A percentile compares a stretch with the other conserved stretches of the same genome.
These are phyloP conservation scores for Boechera divaricarpa DNA, from an alignment of 345 rosid genomes.

Conservation along the genomic window DNA sequence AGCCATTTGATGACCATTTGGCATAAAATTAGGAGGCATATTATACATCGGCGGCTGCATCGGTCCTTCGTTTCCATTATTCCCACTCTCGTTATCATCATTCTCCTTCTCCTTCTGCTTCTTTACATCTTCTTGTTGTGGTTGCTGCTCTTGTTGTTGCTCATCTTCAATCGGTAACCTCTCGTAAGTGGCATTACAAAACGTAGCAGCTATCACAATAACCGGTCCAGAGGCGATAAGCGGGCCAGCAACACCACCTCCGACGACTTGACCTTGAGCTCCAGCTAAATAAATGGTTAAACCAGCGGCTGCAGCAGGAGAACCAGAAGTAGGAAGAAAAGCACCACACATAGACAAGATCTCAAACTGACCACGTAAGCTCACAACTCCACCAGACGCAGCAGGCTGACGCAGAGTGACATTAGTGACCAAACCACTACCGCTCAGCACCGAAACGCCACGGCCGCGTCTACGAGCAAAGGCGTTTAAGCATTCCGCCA, in stretches of 20 bases:
- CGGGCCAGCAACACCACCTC: slow-evolving; percentile 75
- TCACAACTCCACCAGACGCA: slow-evolving; percentile 69
- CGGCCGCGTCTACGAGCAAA: slow-evolving; percentile 72
- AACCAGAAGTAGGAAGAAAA: slow-evolving; percentile 67
- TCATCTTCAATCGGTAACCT: slow-evolving; percentile 66
- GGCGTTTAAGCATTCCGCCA: slow-evolving; percentile 63
- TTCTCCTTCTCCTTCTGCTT: slow-evolving; percentile 52
- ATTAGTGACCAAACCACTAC: slow-evolving; percentile 76
- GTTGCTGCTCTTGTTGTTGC: slow-evolving; percentile 42
- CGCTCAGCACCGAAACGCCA: slow-evolving; percentile 82
- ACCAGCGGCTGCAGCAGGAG: slow-evolving; percentile 78
- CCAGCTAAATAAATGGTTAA: slow-evolving; percentile 84
- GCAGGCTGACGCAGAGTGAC: slow-evolving; percentile 84
- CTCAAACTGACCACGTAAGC: slow-evolving; percentile 85
- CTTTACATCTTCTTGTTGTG: slow-evolving; percentile 38
- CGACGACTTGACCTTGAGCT: slow-evolving; percentile 89
- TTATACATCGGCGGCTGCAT: slow-evolving; percentile 61
- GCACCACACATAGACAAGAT: slow-evolving; percentile 82
- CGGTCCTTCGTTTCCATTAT: slow-evolving; percentile 46
- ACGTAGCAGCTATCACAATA: slow-evolving; percentile 84
- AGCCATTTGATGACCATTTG: slow-evolving; percentile 74
- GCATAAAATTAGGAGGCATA: slow-evolving; percentile 68
- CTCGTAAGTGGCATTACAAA: slow-evolving; percentile 81
- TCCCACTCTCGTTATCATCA: slow-evolving; percentile 37
- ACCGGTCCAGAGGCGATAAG: slow-evolving; percentile 85